Evolutionary conservation across 1,139 yeast species (phyloP).

Genomic region (Hansenula sp.): DNA sequence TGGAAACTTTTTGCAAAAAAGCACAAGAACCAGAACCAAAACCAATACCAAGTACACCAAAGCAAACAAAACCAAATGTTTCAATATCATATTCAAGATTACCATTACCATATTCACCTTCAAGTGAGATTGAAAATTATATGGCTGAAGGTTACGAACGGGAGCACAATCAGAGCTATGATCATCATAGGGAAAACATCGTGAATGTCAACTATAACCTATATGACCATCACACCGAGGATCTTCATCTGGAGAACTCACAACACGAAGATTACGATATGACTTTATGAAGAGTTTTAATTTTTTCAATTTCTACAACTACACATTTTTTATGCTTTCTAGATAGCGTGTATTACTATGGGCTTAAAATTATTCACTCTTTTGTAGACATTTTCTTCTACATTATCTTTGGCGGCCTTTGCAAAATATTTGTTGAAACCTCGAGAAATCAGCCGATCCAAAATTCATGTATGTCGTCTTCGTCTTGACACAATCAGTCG

Average conservation of each 20-base stretch:
- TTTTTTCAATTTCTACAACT: neutral
- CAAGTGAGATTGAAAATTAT: conserved; percentile 34
- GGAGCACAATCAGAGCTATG: conserved; percentile 15
- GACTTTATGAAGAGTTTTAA: conserved; percentile 3
- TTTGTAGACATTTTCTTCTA: too few relatives aligned
- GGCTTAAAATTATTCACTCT: too few relatives aligned
- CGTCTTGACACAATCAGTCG: too few relatives aligned
- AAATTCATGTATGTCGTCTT: too few relatives aligned
- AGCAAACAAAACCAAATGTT: neutral
- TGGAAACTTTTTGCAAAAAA: conserved; percentile 13
- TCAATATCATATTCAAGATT: neutral
- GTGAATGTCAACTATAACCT: conserved; percentile 20
- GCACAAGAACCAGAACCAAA: conserved; percentile 14
- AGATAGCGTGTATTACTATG: too few relatives aligned
- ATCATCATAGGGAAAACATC: conserved; percentile 18
- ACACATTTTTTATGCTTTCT: neutral
- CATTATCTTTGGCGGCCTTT: too few relatives aligned
- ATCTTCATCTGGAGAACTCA: conserved; percentile 10
- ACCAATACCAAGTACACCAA: conserved; percentile 6
- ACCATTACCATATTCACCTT: conserved; percentile 24
- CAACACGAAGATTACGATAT: conserved; percentile 10
- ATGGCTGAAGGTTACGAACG: conserved; percentile 32
- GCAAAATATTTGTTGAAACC: too few relatives aligned
- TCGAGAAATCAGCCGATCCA: too few relatives aligned
- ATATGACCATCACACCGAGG: conserved; percentile 21